Base-by-base conservation (phyloP, 768 basidiomycete genomes). In the Tylopilus vinaceipallidus region DNA sequence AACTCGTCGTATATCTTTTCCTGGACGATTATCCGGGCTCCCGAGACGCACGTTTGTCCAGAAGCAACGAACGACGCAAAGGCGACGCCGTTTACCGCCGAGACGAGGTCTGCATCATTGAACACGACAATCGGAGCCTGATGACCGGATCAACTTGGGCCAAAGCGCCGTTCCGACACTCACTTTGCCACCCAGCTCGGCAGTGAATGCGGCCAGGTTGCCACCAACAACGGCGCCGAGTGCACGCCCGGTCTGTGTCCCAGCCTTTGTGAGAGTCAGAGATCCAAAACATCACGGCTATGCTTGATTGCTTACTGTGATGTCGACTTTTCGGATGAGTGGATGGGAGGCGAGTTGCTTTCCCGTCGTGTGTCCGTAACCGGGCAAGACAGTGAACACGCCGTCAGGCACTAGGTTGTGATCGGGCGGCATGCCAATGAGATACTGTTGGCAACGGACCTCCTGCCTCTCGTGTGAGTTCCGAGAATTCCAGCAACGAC, bases 11-110 rank as follows among this genome's bases (percentile, higher is more conserved):
- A 91, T 39, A 92, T 75, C 9, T 67, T 63, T 36, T 82, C 78
- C 49, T 92, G 89, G 7, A 93, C 69, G 5, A 92, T 73, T 17
- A 93, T 72, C n/a, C 91, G 80, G 12, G 89, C 84, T n/a, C 89
- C 91, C 2, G 91, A 92, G n/a, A 93, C 86, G 51, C 91, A 92
- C 9, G 91, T 92, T 70, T 94, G 91, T 3, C 91, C 91, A 20
- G 88, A 90, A 1, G 91, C 91, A 42, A 94, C 73, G 58, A 93
- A 94, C 1, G 86, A 81, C 10, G 89, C 85, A 60, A 94, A 93
- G 0, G 88, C 85, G 6, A 80, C 81, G 16, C 91, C 91, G 54
- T 93, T 92, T 19, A 88, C 86, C 0, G 91, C 85, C n/a, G 80
- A 76, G 19, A 70, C 55, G 42, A 90, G 59, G 58, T 92, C 85